These are phyloP conservation scores for Chalciporus piperatus DNA, from an alignment of 768 basidiomycete species.

Conservation along the genomic window DNA sequence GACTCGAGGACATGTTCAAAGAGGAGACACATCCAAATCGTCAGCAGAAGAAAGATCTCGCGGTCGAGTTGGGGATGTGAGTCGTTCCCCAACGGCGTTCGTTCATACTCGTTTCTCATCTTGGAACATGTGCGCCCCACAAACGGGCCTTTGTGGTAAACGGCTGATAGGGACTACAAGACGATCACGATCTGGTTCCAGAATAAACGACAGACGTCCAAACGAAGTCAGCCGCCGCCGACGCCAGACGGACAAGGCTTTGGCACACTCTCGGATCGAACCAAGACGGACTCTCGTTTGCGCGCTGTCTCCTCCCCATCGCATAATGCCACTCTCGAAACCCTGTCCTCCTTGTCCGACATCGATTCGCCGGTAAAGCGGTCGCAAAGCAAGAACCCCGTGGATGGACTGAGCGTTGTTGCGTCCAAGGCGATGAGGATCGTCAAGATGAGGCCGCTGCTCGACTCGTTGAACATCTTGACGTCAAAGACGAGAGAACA, in stretches of 20 bases:
- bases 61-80: slow-evolving; percentile 27
- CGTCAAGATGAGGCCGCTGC: slow-evolving; percentile 23
- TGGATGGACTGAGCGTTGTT: background rate
- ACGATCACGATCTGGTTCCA: slow-evolving; percentile 76
- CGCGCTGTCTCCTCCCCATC: slow-evolving; percentile 31
- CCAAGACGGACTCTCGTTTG: slow-evolving; percentile 20
- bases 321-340: slow-evolving; percentile 24
- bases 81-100: slow-evolving; percentile 1
- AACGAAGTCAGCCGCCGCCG: slow-evolving; percentile 20
- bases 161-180: slow-evolving; percentile 39
- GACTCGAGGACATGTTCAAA: slow-evolving; percentile 28
- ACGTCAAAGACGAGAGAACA: slow-evolving; percentile 8
- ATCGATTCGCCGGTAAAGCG: background rate
- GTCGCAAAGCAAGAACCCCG: background rate
- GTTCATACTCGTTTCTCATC: background rate
- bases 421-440: slow-evolving; percentile 15
- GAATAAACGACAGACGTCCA: slow-evolving; percentile 66
- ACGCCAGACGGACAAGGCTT: background rate
- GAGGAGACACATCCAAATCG: slow-evolving; percentile 30
- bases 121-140: background rate
- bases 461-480: slow-evolving; percentile 17
- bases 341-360: background rate
- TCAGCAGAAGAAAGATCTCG: slow-evolving; percentile 29
- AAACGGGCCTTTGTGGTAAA: background rate
- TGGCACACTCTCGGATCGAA: background rate